Conservation (phyloP, 2,329 filamentous ascomycete species). For the Metarhizium rileyi region DNA sequence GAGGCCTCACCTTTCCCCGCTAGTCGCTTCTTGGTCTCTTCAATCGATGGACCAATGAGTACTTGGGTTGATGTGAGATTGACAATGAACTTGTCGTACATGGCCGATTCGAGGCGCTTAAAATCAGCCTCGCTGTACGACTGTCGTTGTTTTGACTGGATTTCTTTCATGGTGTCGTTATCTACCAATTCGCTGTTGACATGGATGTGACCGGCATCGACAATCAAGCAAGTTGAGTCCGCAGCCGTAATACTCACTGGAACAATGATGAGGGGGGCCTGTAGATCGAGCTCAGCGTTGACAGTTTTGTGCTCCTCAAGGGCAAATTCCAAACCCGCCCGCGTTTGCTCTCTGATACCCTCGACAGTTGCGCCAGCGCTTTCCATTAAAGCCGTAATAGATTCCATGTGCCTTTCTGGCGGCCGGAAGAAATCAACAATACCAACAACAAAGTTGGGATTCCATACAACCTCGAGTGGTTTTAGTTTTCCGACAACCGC, state of each 20-base stretch:
- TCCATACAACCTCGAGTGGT: slow-evolving; percentile 95
- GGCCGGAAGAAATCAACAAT: slow-evolving; percentile 94
- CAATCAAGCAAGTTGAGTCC: slow-evolving; percentile 77
- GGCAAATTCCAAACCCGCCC: slow-evolving; percentile 91
- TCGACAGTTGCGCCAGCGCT: slow-evolving; percentile 92
- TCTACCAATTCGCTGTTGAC: slow-evolving; percentile 92
- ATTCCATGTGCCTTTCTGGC: slow-evolving; percentile 96
- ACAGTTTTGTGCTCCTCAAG: slow-evolving; percentile 97
- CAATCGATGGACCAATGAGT: slow-evolving; percentile 86
- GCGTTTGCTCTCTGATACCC: slow-evolving; percentile 86
- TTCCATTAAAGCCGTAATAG: slow-evolving; percentile 91
- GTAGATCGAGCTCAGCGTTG: slow-evolving; percentile 89
- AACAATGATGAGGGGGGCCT: slow-evolving; percentile 91
- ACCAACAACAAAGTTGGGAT: slow-evolving; percentile 84
- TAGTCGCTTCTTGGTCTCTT: slow-evolving; percentile 78
- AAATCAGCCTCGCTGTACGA: slow-evolving; percentile 85
- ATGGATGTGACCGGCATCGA: slow-evolving; percentile 93
- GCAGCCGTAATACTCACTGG: slow-evolving; percentile 81
- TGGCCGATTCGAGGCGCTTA: slow-evolving; percentile 75
- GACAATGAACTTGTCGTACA: slow-evolving; percentile 96
- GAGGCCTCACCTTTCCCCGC: slow-evolving; percentile 55
- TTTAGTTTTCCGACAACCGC: slow-evolving; percentile 86
- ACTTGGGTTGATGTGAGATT: slow-evolving; percentile 93
- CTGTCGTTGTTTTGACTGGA: slow-evolving; percentile 83
- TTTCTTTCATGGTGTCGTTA: slow-evolving; percentile 76